phyloP scores from a whole-genome alignment of 2,329 filamentous ascomycete genomes.

The Fusarium keratoplasticum region DNA sequence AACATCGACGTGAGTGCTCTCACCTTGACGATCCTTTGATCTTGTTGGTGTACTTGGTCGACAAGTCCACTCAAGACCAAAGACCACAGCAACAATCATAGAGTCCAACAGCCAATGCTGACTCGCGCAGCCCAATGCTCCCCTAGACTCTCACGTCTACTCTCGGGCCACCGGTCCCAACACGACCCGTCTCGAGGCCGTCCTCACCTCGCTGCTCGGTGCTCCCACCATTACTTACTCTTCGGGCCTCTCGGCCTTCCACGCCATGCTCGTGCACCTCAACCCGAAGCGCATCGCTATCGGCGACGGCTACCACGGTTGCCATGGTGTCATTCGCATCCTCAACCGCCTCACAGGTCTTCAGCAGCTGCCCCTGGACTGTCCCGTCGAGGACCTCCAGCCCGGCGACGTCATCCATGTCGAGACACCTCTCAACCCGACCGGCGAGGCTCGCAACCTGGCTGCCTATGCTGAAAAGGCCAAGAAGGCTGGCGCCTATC shows the following conservation, averaged over 20 bases:
- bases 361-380: slow-evolving; percentile 77
- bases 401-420: slow-evolving; percentile 88
- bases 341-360: slow-evolving; percentile 82
- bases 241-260: slow-evolving; percentile 88
- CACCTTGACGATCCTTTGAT: neutral
- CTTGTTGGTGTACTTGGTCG: neutral
- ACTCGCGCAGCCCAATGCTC: slow-evolving; percentile 57
- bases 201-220: slow-evolving; percentile 79
- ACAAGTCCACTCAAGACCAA: neutral
- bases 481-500: slow-evolving; percentile 75
- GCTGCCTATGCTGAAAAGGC: slow-evolving; percentile 78
- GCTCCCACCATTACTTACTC: slow-evolving; percentile 81
- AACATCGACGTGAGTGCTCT: slow-evolving; percentile 66
- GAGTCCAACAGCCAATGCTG: neutral
- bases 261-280: slow-evolving; percentile 85
- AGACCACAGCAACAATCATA: too few species aligned
- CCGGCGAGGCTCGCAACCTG: slow-evolving; percentile 83
- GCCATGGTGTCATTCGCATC: slow-evolving; percentile 84
- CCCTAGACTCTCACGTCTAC: slow-evolving; percentile 79
- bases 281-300: slow-evolving; percentile 88
- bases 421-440: slow-evolving; percentile 94
- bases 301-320: slow-evolving; percentile 90
- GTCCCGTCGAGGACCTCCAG: slow-evolving; percentile 72
- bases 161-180: slow-evolving; percentile 84
- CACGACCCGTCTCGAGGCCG: slow-evolving; percentile 84